Conservation (phyloP, 2,329 filamentous ascomycete species). For the Claviceps pusilla region DNA sequence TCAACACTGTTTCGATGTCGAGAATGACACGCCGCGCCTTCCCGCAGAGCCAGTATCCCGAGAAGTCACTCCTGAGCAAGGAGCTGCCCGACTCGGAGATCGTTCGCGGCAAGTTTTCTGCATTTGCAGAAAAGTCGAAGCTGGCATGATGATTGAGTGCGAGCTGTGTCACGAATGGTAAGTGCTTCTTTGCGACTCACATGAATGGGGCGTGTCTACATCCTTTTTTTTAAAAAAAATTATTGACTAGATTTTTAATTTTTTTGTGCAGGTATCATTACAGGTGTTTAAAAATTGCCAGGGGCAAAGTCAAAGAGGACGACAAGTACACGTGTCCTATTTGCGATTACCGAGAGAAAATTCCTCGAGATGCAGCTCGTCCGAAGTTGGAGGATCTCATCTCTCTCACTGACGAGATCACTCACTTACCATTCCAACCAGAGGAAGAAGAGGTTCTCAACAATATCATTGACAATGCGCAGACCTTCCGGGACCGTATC, state of each 20-base stretch:
- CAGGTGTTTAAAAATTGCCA: slow-evolving; percentile 92
- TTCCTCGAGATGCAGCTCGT: slow-evolving; percentile 86
- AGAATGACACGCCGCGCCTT: slow-evolving; percentile 67
- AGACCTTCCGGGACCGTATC: slow-evolving; percentile 72
- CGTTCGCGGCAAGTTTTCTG: slow-evolving; percentile 75
- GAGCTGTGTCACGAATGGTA: slow-evolving; percentile 96
- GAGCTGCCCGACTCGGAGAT: slow-evolving; percentile 42
- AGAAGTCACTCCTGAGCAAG: slow-evolving; percentile 49
- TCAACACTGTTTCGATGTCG: slow-evolving; percentile 76
- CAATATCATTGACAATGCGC: slow-evolving; percentile 75
- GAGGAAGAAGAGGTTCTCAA: slow-evolving; percentile 80
- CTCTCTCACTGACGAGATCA: slow-evolving; percentile 70
- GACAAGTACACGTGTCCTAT: slow-evolving; percentile 98
- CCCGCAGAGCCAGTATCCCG: slow-evolving; percentile 86
- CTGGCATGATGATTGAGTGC: slow-evolving; percentile 99
- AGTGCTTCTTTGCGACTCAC: slow-evolving; percentile 17
- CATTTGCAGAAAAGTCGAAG: slow-evolving; percentile 83
- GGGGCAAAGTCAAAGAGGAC: slow-evolving; percentile 94
- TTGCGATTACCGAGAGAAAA: slow-evolving; percentile 93
- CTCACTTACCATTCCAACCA: slow-evolving; percentile 73
- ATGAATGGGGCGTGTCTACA: neutral
- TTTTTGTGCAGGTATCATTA: slow-evolving; percentile 64
- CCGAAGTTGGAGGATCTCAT: slow-evolving; percentile 87
- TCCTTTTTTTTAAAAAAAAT: neutral
- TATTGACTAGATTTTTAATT: neutral